These are phyloP conservation scores for Didymella sp. DNA, from an alignment of 2,329 filamentous ascomycete genomes.

Conservation along the genomic window DNA sequence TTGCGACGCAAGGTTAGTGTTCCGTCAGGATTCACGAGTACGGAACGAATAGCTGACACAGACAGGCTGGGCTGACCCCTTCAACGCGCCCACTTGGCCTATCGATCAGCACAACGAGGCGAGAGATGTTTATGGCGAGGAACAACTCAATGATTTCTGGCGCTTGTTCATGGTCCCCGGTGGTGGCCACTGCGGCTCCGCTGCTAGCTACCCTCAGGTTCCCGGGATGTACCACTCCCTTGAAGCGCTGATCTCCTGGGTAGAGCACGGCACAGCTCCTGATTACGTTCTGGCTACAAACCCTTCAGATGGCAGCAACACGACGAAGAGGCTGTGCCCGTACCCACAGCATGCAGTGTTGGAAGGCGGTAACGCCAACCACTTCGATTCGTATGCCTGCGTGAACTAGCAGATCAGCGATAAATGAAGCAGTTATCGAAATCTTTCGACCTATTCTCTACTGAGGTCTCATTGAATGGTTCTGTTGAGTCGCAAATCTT, in stretches of 20 bases:
- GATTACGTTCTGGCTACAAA: neutral
- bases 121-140: neutral
- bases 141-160: neutral
- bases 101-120: slow-evolving; percentile 1
- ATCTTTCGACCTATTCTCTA: too few species aligned
- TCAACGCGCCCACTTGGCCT: slow-evolving; percentile 1
- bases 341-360: neutral
- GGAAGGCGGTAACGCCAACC: neutral
- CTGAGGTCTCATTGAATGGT: too few species aligned
- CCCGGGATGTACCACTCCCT: neutral
- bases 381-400: neutral
- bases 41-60: neutral
- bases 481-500: too few species aligned
- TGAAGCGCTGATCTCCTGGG: neutral
- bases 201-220: neutral
- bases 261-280: neutral
- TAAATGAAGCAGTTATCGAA: too few species aligned
- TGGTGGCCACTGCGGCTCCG: slow-evolving; percentile 5
- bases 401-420: neutral
- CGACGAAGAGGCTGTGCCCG: neutral
- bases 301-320: neutral
- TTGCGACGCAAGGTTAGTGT: neutral
- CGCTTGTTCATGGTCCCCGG: slow-evolving; percentile 4
- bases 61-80: slow-evolving; percentile 2
- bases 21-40: too few species aligned